Conservation (phyloP, 2,329 filamentous ascomycete genomes). For the Aspergillus latus region DNA sequence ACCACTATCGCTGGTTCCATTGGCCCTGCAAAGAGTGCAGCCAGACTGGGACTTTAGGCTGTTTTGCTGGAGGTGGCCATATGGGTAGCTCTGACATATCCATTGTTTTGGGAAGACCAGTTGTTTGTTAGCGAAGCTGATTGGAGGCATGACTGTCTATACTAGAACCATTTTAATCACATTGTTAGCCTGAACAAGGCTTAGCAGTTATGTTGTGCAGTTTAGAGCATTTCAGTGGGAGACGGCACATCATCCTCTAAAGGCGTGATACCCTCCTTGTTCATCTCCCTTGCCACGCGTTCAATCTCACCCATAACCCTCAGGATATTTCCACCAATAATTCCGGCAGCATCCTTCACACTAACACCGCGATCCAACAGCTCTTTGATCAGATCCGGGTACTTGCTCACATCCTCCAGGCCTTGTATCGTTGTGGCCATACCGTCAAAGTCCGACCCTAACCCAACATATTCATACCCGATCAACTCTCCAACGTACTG, state of each 20-base stretch:
- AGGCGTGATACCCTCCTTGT: slow-evolving; percentile 52
- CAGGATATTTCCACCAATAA: slow-evolving; percentile 77
- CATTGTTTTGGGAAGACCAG: no score
- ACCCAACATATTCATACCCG: slow-evolving; percentile 82
- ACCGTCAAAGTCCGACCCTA: slow-evolving; percentile 89
- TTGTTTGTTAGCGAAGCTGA: no score
- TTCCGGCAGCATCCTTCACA: slow-evolving; percentile 69
- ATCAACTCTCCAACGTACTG: slow-evolving; percentile 77
- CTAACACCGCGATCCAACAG: slow-evolving; percentile 71
- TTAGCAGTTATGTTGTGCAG: no score
- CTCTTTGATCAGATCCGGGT: slow-evolving; percentile 73
- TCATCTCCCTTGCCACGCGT: slow-evolving; percentile 65
- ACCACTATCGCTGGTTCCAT: no score
- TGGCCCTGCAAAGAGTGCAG: no score
- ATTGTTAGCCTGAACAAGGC: no score
- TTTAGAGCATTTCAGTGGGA: background rate
- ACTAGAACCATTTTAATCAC: no score
- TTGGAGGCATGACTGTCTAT: no score
- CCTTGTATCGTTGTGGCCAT: slow-evolving; percentile 62
- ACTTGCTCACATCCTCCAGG: slow-evolving; percentile 81
- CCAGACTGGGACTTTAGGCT: no score
- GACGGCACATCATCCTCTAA: slow-evolving; percentile 42
- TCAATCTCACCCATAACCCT: slow-evolving; percentile 84
- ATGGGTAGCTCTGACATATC: no score
- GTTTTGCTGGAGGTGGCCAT: no score